Base-by-base conservation (phyloP, 371 early-diverging fungal species). In the Apophysomyces variabilis region DNA sequence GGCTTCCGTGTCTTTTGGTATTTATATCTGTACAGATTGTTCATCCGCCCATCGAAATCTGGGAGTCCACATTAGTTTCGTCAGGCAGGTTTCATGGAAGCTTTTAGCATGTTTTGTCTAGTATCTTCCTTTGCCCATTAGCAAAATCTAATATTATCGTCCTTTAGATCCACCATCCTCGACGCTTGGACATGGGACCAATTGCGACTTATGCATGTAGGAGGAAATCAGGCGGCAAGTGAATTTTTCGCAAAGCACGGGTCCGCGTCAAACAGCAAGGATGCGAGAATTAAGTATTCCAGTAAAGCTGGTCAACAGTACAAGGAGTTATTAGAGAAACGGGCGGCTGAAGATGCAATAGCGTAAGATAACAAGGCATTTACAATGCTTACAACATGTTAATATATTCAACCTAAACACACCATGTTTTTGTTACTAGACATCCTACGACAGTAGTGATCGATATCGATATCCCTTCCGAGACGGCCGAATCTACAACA, bases 1-100 rank as follows among this genome's bases (percentile, higher is more conserved):
- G 99, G 87, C 96, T 44, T 92, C 94, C 64, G 93, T 98, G 13
- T 94, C 96, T 3, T 99, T 90, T 81, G 99, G 99, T 50, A 91
- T 98, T 64, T 99, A 99, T 77, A 85, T 99, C 60, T 99, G 99
- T 80, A 87, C 97, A 41, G 97, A 99, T 63, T 99, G 99, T 78
- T 98, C 99, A 11, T 91, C 98, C 36, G 91, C 93, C 7, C 97
- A 97, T 70, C 88, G 97, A 57, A 96, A 95, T 68, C 86, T 98
- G 74, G 99, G 95, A 56, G 98, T 96, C 38, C 98, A 95, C 79
- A 95, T 98, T 67, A 93, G 93, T 64, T 99, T 95, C 92, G 99
- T 96, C 45, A 87, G 96, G 92, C 94, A 84, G 73, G 72, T 16
- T 5, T 11, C 26, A 58, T 58, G 18, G 58, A 21, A 14, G 36